Conservation (phyloP, 305 asterid species). For the Euphrasia arctica region DNA sequence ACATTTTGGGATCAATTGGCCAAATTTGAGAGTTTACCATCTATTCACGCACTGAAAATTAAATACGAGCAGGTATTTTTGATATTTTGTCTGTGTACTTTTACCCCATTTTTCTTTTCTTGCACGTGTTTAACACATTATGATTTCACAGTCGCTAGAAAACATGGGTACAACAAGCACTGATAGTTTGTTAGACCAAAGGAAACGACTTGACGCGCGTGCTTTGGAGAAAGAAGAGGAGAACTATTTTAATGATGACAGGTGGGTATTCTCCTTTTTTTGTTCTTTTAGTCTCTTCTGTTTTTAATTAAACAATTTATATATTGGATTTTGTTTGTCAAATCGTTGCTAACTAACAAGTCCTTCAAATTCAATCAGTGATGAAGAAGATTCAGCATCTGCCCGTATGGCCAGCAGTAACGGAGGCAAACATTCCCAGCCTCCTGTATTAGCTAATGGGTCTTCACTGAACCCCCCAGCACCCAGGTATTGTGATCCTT, state of each 20-base stretch:
- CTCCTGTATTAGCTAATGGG: conserved; percentile 57
- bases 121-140: conserved; percentile 21
- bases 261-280: conserved; percentile 42
- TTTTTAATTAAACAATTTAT: neutral
- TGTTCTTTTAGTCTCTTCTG: conserved; percentile 5
- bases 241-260: conserved; percentile 89
- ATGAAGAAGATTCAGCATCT: conserved; percentile 95
- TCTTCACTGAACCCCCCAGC: conserved; percentile 45
- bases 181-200: conserved; percentile 48
- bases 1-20: conserved; percentile 85
- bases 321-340: neutral
- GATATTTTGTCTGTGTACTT: conserved; percentile 16
- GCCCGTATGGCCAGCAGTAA: conserved; percentile 48
- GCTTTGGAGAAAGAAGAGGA: conserved; percentile 98
- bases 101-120: conserved; percentile 12
- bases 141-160: conserved; percentile 59
- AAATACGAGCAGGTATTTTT: conserved; percentile 87
- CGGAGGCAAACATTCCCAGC: conserved; percentile 36
- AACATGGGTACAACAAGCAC: conserved; percentile 49
- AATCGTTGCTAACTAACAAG: neutral
- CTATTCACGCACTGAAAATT: conserved; percentile 71
- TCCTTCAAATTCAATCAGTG: conserved; percentile 36
- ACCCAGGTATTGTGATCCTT: conserved; percentile 42
- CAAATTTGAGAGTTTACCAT: conserved; percentile 62
- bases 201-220: conserved; percentile 87